Conservation (phyloP, 1,284 basidiomycete genomes). For the Sporisorium scitamineum region DNA sequence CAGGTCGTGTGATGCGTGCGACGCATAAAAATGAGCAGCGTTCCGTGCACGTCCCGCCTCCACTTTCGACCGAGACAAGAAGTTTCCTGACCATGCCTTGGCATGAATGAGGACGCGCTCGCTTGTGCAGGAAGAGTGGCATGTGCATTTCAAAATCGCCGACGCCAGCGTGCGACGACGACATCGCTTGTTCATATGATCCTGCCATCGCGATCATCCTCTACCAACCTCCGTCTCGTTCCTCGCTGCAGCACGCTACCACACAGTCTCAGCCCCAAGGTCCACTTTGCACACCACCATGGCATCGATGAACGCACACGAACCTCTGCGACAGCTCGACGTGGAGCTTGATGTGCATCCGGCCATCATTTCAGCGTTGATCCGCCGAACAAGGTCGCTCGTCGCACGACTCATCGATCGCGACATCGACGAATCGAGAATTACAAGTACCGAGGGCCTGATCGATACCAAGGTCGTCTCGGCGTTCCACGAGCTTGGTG, state of each 20-base stretch:
- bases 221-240: background rate
- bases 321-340: slow-evolving; percentile 35
- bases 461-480: slow-evolving; percentile 42
- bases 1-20: slow-evolving; percentile 4
- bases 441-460: slow-evolving; percentile 52
- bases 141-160: background rate
- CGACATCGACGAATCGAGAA: slow-evolving; percentile 54
- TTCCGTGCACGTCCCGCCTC: background rate
- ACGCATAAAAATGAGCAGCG: background rate
- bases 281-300: too few species aligned
- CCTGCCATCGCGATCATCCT: background rate
- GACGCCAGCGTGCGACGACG: background rate
- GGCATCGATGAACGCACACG: slow-evolving; percentile 23
- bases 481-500: slow-evolving; percentile 55
- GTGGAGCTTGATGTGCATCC: slow-evolving; percentile 49
- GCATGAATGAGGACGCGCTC: background rate
- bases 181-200: background rate
- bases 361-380: slow-evolving; percentile 51
- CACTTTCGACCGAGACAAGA: background rate
- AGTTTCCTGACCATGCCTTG: background rate
- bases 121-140: background rate
- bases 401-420: slow-evolving; percentile 49
- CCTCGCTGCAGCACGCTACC: background rate
- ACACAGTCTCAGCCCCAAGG: background rate
- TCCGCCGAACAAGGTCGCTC: slow-evolving; percentile 51